phyloP scores from a whole-genome alignment of 352 stramenopile genomes.

The Phytophthora lateralis region DNA sequence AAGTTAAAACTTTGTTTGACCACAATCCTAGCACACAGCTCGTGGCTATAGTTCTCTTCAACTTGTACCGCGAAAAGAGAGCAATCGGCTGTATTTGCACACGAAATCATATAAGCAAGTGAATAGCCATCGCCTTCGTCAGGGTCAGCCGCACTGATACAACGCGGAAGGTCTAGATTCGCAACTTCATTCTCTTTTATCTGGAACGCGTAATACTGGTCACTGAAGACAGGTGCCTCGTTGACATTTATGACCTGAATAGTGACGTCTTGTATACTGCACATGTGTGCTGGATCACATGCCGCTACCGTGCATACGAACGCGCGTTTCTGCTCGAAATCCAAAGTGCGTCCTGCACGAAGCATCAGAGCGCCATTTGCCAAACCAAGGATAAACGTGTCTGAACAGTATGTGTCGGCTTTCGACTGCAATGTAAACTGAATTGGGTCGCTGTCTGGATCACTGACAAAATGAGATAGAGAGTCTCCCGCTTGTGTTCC shows the following conservation, averaged over 20 bases:
- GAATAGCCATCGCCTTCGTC: constrained; percentile 46
- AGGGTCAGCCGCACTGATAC: constrained; percentile 45
- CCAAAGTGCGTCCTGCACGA: constrained; percentile 27
- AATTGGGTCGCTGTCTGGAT: constrained; percentile 52
- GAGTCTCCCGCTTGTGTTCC: constrained; percentile 30
- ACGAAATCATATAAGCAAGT: constrained; percentile 51
- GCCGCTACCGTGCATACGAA: constrained; percentile 58
- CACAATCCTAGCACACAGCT: constrained; percentile 45
- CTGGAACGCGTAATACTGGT: constrained; percentile 34
- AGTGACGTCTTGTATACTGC: constrained; percentile 45
- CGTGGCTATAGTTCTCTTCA: constrained; percentile 45
- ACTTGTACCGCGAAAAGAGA: constrained; percentile 39
- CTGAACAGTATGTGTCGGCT: constrained; percentile 46
- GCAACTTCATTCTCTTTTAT: constrained; percentile 43
- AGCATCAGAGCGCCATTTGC: constrained; percentile 38
- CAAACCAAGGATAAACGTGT: constrained; percentile 49
- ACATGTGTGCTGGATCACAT: constrained; percentile 60
- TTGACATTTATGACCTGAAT: constrained; percentile 60
- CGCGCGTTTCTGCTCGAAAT: constrained; percentile 45
- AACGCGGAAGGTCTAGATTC: constrained; percentile 28
- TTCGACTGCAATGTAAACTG: constrained; percentile 61
- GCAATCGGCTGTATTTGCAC: constrained; percentile 36
- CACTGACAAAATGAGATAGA: constrained; percentile 36
- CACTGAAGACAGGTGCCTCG: constrained; percentile 48
- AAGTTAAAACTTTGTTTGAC: constrained; percentile 47